Percentiles rank a stretch among this genome's conserved stretches.
These are phyloP conservation scores for Botrytis pseudocinerea DNA, from an alignment of 2,329 filamentous ascomycete species.

Conservation along the genomic window DNA sequence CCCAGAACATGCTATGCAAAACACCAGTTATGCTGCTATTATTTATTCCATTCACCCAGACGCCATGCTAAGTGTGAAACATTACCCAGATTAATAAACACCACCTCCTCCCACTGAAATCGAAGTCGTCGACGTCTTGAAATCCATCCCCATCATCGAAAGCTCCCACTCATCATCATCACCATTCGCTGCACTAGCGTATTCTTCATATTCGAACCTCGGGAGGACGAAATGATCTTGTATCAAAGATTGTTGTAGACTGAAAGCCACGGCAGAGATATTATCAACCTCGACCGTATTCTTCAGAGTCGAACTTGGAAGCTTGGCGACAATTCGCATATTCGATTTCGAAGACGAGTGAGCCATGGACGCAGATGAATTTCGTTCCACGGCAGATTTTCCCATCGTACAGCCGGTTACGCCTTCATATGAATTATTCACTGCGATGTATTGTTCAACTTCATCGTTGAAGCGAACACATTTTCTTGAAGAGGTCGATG, in stretches of 20 bases:
- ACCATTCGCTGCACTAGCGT: constrained; percentile 1
- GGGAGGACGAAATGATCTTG: constrained; percentile 19
- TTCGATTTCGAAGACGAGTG: background rate
- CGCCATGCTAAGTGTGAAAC: constrained; percentile 8
- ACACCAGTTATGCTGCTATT: background rate
- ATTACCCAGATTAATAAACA: constrained; percentile 6
- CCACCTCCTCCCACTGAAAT: background rate
- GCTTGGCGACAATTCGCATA: constrained; percentile 18
- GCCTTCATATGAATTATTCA: constrained; percentile 4
- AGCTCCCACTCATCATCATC: constrained; percentile 23
- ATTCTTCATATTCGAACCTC: constrained; percentile 19
- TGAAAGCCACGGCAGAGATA: constrained; percentile 1
- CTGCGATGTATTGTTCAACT: constrained; percentile 22
- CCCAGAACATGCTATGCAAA: constrained; percentile 6
- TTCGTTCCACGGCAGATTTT: background rate
- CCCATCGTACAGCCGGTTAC: background rate
- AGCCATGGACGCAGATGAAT: background rate
- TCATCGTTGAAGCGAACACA: constrained; percentile 23
- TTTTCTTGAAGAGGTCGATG: constrained; percentile 18
- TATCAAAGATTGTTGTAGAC: constrained; percentile 17
- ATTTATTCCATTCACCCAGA: background rate
- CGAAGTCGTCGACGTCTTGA: constrained; percentile 2
- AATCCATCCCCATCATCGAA: constrained; percentile 22
- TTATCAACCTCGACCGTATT: background rate
- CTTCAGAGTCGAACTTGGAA: constrained; percentile 7